phyloP scores from a whole-genome alignment of 805 yeast genomes.

The Saccharomycopsis fermentans region DNA sequence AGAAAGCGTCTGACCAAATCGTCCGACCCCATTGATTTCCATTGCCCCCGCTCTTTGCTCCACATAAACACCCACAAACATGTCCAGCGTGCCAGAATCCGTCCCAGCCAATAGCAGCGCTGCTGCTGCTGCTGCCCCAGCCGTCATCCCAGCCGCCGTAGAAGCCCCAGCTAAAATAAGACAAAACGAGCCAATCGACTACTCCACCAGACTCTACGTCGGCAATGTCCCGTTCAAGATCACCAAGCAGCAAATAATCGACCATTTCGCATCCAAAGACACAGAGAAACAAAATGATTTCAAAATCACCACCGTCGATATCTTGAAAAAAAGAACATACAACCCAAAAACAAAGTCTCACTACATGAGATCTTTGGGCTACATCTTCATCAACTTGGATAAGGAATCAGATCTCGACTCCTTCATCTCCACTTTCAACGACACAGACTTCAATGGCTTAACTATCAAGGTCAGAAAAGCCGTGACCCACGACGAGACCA shows the following conservation, averaged over 20 bases:
- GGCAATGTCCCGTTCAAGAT: slow-evolving; percentile 56
- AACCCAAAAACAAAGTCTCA: neutral
- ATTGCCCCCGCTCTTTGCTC: too few species aligned
- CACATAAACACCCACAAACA: too few species aligned
- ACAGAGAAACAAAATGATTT: slow-evolving; percentile 25
- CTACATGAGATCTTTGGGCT: slow-evolving; percentile 32
- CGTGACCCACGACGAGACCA: slow-evolving; percentile 26
- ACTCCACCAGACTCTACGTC: slow-evolving; percentile 46
- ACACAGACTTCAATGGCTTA: slow-evolving; percentile 36
- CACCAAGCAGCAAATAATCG: slow-evolving; percentile 44
- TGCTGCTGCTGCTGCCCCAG: neutral
- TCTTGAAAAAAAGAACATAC: slow-evolving; percentile 34
- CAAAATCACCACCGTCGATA: slow-evolving; percentile 36
- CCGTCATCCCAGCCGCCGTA: neutral
- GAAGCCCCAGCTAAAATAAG: neutral
- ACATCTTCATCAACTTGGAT: slow-evolving; percentile 48
- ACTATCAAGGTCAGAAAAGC: slow-evolving; percentile 44
- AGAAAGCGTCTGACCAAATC: too few species aligned
- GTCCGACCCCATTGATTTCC: too few species aligned
- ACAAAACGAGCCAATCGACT: slow-evolving; percentile 7
- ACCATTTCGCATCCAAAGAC: slow-evolving; percentile 28
- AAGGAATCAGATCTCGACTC: slow-evolving; percentile 32
- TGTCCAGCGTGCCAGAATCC: neutral
- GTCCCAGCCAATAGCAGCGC: neutral
- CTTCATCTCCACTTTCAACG: slow-evolving; percentile 34